Conservation (phyloP, 805 yeast genomes). For the Wickerhamiella qilinensis region DNA sequence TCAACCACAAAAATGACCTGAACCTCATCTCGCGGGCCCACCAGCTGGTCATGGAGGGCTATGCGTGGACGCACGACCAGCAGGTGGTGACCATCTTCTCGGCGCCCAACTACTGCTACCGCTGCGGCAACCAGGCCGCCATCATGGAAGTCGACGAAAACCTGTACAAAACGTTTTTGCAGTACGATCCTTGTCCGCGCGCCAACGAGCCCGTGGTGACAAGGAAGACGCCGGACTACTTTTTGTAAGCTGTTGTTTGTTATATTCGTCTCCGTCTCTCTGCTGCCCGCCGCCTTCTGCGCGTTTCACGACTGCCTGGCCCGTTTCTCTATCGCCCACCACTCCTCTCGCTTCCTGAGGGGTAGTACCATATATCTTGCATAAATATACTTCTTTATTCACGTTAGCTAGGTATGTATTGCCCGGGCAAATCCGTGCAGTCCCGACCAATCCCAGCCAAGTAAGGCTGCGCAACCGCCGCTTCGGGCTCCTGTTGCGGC, state of each 20-base stretch:
- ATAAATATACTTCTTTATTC: no score
- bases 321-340: no score
- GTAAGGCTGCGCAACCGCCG: no score
- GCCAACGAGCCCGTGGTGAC: constrained; percentile 97
- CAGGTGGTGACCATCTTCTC: constrained; percentile 84
- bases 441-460: no score
- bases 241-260: constrained; percentile 32
- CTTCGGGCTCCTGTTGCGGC: no score
- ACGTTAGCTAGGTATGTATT: no score
- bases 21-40: constrained; percentile 88
- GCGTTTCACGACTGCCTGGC: no score
- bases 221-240: constrained; percentile 93
- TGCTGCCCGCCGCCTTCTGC: no score
- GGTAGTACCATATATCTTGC: no score
- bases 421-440: no score
- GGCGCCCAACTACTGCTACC: constrained; percentile 92
- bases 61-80: constrained; percentile 88
- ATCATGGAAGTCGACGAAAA: constrained; percentile 96
- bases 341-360: no score
- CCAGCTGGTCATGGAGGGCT: constrained; percentile 96
- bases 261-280: not conserved
- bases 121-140: constrained; percentile 97
- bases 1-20: constrained; percentile 82
- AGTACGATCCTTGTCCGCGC: constrained; percentile 91
- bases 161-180: constrained; percentile 68